A percentile compares a stretch with the other conserved stretches of the same genome.
Conservation (phyloP, 2,329 filamentous ascomycete genomes). For the Penicillium italicum region DNA sequence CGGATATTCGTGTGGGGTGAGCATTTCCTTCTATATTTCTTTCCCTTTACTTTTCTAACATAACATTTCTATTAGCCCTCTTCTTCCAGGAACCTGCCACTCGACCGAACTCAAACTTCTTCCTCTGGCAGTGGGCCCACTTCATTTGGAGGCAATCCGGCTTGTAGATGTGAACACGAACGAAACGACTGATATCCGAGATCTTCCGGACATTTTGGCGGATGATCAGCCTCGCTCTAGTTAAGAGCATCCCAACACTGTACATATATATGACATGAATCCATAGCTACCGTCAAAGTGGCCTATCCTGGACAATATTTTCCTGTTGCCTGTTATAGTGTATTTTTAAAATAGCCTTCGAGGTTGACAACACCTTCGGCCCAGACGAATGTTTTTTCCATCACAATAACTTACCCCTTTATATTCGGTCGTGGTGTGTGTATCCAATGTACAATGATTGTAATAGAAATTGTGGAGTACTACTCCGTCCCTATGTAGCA, state of each 20-base stretch:
- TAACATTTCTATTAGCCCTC: slow-evolving; percentile 40
- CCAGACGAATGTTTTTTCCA: too few species aligned
- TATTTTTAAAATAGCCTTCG: not conserved
- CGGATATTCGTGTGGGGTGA: slow-evolving; percentile 57
- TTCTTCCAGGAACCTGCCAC: slow-evolving; percentile 55
- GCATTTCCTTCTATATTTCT: slow-evolving; percentile 21
- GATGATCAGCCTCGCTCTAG: slow-evolving; percentile 25
- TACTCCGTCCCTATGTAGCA: not conserved
- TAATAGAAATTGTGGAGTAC: too few species aligned
- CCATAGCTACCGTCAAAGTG: not conserved
- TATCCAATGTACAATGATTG: too few species aligned
- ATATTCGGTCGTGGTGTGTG: too few species aligned
- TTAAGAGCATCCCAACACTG: not conserved
- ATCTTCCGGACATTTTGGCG: slow-evolving; percentile 55
- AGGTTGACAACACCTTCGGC: too few species aligned
- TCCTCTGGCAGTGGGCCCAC: slow-evolving; percentile 49
- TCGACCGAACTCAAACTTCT: slow-evolving; percentile 55
- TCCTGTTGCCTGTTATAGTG: too few species aligned
- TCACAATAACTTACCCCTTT: too few species aligned
- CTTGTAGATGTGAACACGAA: slow-evolving; percentile 55
- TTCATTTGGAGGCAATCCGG: slow-evolving; percentile 52
- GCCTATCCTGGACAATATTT: not conserved
- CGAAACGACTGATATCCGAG: slow-evolving; percentile 54
- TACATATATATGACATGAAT: slow-evolving; percentile 7
- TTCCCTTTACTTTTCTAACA: not conserved